Evolutionary conservation across 2,329 filamentous ascomycete genomes (phyloP).

Genomic region (Epichloe baconii): DNA sequence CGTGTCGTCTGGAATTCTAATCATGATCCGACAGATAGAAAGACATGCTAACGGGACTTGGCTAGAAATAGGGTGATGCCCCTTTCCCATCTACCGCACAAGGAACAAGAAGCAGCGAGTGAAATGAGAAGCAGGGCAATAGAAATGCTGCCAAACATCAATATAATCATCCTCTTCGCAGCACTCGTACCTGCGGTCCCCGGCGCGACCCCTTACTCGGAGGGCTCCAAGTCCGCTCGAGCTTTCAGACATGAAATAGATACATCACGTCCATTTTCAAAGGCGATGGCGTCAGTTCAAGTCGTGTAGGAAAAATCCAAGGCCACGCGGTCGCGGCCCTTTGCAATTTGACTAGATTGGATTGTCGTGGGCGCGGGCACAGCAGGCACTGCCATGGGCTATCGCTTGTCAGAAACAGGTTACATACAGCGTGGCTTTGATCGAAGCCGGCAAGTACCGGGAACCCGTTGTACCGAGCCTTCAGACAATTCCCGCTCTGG

Average conservation of each 20-base stretch:
- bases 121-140: neutral
- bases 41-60: no score
- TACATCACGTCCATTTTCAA: neutral
- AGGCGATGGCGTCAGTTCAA: neutral
- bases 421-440: neutral
- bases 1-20: neutral
- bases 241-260: neutral
- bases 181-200: neutral
- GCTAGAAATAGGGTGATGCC: neutral
- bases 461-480: neutral
- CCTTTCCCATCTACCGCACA: neutral
- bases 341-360: slow-evolving; percentile 40
- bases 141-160: neutral
- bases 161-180: neutral
- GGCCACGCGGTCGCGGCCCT: neutral
- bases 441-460: neutral
- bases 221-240: neutral
- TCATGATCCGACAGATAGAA: neutral
- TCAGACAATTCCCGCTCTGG: neutral
- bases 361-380: slow-evolving; percentile 52
- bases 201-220: neutral
- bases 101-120: neutral
- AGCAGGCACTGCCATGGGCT: slow-evolving; percentile 30
- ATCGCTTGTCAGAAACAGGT: neutral
- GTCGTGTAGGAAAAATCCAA: neutral